Evolutionary conservation across 2,329 filamentous ascomycete species (phyloP).

Genomic region (Alternaria alternata): DNA sequence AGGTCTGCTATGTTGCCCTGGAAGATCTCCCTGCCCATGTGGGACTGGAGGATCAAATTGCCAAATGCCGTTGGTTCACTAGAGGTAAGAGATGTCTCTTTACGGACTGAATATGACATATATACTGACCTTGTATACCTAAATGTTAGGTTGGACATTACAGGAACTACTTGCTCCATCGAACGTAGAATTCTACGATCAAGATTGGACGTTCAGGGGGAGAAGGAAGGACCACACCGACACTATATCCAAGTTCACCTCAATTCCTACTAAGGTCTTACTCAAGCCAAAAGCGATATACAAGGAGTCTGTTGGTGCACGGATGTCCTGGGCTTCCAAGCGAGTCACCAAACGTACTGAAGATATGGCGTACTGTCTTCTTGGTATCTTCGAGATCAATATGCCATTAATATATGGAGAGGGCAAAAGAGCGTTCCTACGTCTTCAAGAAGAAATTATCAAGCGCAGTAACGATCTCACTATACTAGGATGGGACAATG

Average conservation of each 20-base stretch:
- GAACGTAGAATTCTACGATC: conserved; percentile 10
- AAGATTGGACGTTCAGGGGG: not conserved
- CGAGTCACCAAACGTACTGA: conserved; percentile 29
- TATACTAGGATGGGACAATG: not conserved
- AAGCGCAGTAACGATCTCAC: too few relatives aligned
- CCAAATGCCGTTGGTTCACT: conserved; percentile 24
- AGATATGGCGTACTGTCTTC: conserved; percentile 42
- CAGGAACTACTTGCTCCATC: conserved; percentile 26
- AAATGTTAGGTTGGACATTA: conserved; percentile 18
- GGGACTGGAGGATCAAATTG: too few relatives aligned
- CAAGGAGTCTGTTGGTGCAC: too few relatives aligned
- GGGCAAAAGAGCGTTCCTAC: conserved; percentile 30
- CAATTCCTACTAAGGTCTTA: too few relatives aligned
- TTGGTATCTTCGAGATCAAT: conserved; percentile 42
- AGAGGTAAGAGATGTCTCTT: not conserved
- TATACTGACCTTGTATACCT: too few relatives aligned
- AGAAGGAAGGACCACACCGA: not conserved
- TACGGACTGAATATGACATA: too few relatives aligned
- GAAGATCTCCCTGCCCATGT: conserved; percentile 4
- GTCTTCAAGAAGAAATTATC: conserved; percentile 25
- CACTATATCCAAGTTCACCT: not conserved
- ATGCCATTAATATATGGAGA: conserved; percentile 46
- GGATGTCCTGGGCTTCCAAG: conserved; percentile 24
- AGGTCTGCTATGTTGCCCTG: conserved; percentile 21
- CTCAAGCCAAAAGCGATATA: too few relatives aligned